These are phyloP conservation scores for Curvularia lunata DNA, from an alignment of 2,329 filamentous ascomycete genomes.

Conservation along the genomic window DNA sequence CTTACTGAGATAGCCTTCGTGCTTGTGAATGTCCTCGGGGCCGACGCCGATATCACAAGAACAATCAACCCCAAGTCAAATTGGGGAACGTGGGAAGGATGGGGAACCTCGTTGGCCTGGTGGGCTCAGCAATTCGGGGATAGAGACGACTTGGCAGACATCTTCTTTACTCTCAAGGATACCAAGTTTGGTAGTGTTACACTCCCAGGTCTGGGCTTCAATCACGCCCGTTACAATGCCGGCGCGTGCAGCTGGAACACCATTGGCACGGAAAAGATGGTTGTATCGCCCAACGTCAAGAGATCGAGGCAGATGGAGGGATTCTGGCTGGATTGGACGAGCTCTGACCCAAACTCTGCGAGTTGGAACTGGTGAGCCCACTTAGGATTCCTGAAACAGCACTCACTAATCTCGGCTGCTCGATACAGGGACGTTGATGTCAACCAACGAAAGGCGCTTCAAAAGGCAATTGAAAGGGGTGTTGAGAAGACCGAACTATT, in stretches of 20 bases:
- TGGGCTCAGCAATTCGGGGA: conserved; percentile 15
- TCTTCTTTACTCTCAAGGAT: conserved; percentile 13
- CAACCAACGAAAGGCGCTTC: conserved; percentile 14
- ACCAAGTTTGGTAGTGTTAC: conserved; percentile 10
- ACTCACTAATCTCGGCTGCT: neutral
- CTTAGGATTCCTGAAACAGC: neutral
- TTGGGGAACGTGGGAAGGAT: conserved; percentile 18
- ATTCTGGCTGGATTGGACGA: conserved; percentile 16
- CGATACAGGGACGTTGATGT: conserved; percentile 7
- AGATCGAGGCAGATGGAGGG: conserved; percentile 17
- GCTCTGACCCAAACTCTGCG: conserved; percentile 1
- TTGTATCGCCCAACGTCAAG: conserved; percentile 12
- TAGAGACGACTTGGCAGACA: conserved; percentile 15
- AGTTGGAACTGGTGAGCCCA: conserved; percentile 15
- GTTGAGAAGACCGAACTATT: conserved; percentile 12
- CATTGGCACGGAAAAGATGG: conserved; percentile 9
- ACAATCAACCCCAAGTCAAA: conserved; percentile 14
- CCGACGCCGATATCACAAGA: conserved; percentile 10
- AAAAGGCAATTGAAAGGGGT: conserved; percentile 14
- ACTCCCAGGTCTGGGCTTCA: conserved; percentile 13
- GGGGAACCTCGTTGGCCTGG: conserved; percentile 17
- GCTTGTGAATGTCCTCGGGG: conserved; percentile 5
- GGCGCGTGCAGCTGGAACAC: conserved; percentile 19
- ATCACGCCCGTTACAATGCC: conserved; percentile 15
- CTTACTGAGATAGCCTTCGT: conserved; percentile 7